A percentile compares a stretch with the other conserved stretches of the same genome.
phyloP scores from a whole-genome alignment of 441 rosid species.

The Mallotus repandus region DNA sequence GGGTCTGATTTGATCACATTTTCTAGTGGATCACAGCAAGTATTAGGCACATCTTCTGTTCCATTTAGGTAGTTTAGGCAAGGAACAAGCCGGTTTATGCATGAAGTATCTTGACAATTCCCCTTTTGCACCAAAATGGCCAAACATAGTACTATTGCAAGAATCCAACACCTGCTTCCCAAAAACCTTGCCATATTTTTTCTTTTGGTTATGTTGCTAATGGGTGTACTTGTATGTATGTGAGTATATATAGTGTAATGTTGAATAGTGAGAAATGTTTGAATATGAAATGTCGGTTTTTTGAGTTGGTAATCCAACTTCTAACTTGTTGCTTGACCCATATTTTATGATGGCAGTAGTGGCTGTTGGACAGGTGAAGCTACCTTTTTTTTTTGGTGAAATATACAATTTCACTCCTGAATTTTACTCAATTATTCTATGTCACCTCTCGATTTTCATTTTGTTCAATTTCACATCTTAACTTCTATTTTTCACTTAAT shows the following conservation, averaged over 20 bases:
- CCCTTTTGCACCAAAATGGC: neutral
- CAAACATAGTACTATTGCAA: constrained; percentile 4
- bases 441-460: no score
- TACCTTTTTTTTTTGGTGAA: constrained; percentile 21
- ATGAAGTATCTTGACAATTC: constrained; percentile 29
- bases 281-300: neutral
- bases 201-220: neutral
- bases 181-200: constrained; percentile 9
- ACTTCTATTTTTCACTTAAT: no score
- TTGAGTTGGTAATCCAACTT: constrained; percentile 37
- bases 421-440: no score
- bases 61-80: constrained; percentile 63
- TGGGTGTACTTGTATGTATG: neutral
- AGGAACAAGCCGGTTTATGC: constrained; percentile 59
- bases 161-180: neutral
- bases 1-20: constrained; percentile 53
- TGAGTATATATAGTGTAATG: neutral
- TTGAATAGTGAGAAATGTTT: neutral
- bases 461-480: no score
- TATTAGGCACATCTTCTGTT: constrained; percentile 48
- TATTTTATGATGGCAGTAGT: neutral
- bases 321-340: constrained; percentile 15
- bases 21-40: constrained; percentile 70
- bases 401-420: no score
- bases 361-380: constrained; percentile 42